Percentiles rank a stretch among this genome's conserved stretches.
Conservation (phyloP, 768 basidiomycete genomes). For the Tylopilus vinaceipallidus region DNA sequence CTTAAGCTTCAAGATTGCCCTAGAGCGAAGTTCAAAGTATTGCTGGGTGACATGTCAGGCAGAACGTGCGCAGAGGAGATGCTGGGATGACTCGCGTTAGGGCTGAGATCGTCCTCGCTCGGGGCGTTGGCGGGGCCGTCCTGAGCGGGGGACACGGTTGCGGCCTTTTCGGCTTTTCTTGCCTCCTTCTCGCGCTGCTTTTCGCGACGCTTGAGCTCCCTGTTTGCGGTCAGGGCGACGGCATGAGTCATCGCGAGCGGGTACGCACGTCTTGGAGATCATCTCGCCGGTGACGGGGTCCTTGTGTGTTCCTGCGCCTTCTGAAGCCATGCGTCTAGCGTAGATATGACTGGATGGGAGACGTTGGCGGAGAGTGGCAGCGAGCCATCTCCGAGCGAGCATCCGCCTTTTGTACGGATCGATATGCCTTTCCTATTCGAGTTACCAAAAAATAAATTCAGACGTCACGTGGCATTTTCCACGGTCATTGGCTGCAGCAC, state of each 20-base stretch:
- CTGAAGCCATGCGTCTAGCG: conserved; percentile 38
- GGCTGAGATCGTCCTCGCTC: conserved; percentile 83
- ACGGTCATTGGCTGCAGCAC: conserved; percentile 15
- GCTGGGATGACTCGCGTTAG: conserved; percentile 63
- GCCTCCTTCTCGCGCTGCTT: conserved; percentile 74
- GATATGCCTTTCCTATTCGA: conserved; percentile 31
- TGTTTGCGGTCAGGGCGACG: conserved; percentile 33
- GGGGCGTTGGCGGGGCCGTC: conserved; percentile 39
- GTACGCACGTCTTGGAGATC: conserved; percentile 90
- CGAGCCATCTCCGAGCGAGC: conserved; percentile 25
- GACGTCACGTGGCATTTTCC: conserved; percentile 8
- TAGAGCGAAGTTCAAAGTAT: conserved; percentile 93
- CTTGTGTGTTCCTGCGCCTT: conserved; percentile 44
- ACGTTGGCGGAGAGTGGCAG: conserved; percentile 7
- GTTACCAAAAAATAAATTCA: conserved; percentile 18
- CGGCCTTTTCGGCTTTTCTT: conserved; percentile 77
- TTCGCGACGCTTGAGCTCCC: conserved; percentile 91
- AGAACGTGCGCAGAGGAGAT: background rate
- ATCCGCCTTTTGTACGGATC: conserved; percentile 23
- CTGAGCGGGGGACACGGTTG: conserved; percentile 39
- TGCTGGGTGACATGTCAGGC: conserved; percentile 52
- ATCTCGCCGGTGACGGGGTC: conserved; percentile 93
- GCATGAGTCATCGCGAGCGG: background rate
- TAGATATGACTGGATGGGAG: background rate
- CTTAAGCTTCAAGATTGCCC: conserved; percentile 83